Base-by-base conservation (phyloP, 441 rosid genomes). In the Daphne laureola region DNA sequence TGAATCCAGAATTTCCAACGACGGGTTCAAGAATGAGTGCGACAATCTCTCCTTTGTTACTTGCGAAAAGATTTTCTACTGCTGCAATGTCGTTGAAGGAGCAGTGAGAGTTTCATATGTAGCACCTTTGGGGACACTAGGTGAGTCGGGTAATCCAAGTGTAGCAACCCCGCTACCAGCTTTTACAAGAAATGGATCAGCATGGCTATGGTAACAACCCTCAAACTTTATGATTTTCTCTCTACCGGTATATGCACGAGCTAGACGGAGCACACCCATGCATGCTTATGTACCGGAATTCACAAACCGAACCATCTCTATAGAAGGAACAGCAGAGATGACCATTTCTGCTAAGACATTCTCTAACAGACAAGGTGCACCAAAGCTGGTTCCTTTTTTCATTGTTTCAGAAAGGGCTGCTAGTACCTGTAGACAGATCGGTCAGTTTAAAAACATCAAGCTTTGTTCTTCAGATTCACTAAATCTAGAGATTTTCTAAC, bases 371-470 rank as follows among this genome's bases (percentile, higher is more conserved):
- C 98, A 92, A 51, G 98, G 96, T 59, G 96, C 98, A 26, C 98
- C 98, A 71, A 91, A 92, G 82, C 98, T 88, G 59, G 98, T 92
- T 52, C 98, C 98, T 73, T 89, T 89, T 75, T 89, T 83, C 95
- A 89, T 84, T 40, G 96, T 86, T 77, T 89, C 96, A 12, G 82
- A 78, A 67, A 92, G 58, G 51, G 97, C 96, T 8, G 82, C 88
- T 17, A 92, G 84, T 36, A 92, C 92, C 96, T 88, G 75, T 51
- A 43, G 38, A 5, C 15, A 43, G 48, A 68, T 27, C 62, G 23
- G 41, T 43, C 27, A 55, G 3, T 15, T 36, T 14, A 9, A 13
- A 14, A 23, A 14, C 41, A 44, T 31, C 11, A 31, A 4, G 25
- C 1, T 21, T 21, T 21, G 25, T 21, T 21, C 25, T 21, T 21